These are phyloP conservation scores for Ceratocystis variospora DNA, from an alignment of 2,329 filamentous ascomycete species.

Conservation along the genomic window DNA sequence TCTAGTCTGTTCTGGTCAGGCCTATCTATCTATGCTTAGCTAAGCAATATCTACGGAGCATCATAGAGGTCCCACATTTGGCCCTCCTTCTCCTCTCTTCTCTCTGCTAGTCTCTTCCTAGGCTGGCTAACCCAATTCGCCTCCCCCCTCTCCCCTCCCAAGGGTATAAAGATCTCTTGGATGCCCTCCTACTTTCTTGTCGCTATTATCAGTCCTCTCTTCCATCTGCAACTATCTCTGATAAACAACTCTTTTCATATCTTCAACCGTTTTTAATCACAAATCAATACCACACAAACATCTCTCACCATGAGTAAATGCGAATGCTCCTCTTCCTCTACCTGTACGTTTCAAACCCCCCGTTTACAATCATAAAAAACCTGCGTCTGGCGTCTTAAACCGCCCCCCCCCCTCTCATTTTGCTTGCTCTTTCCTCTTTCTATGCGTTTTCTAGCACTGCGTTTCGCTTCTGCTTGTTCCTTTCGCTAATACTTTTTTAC, in stretches of 20 bases:
- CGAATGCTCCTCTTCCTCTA: conserved; percentile 12
- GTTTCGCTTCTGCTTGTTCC: background rate
- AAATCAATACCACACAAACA: background rate
- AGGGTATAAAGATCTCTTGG: conserved; percentile 4
- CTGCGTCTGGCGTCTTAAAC: background rate
- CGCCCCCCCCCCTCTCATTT: background rate
- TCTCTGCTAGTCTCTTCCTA: background rate
- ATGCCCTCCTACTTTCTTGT: background rate
- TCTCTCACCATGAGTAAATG: conserved; percentile 14
- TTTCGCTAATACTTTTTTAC: conserved; percentile 4
- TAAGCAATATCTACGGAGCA: background rate
- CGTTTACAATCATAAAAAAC: too few species aligned
- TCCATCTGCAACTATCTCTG: background rate
- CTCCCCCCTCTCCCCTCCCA: background rate
- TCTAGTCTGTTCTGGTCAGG: background rate
- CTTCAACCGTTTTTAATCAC: conserved; percentile 1
- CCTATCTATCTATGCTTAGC: background rate
- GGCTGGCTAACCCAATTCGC: background rate
- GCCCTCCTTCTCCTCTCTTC: background rate
- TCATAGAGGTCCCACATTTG: background rate
- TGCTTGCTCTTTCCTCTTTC: background rate
- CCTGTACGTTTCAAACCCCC: conserved; percentile 9
- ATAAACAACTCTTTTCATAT: background rate
- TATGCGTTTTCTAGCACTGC: background rate
- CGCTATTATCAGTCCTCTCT: background rate